phyloP scores from a whole-genome alignment of 352 stramenopile genomes.

The Phytophthora quininea region DNA sequence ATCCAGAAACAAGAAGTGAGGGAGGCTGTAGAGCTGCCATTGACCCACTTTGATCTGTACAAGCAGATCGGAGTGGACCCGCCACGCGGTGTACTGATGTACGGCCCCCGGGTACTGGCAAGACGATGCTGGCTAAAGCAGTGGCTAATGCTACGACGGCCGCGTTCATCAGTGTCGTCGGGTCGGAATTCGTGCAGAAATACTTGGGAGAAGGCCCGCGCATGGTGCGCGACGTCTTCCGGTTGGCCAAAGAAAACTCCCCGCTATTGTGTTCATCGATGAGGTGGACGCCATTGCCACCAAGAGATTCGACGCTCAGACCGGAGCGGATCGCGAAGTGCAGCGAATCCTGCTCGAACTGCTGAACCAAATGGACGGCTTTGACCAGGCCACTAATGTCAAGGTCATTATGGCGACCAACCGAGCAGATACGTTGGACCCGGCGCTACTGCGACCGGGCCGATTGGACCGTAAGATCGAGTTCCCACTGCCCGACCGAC shows the following conservation, averaged over 20 bases:
- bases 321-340: conserved; percentile 95
- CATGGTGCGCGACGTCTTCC: conserved; percentile 99
- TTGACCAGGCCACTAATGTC: conserved; percentile 99
- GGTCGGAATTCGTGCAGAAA: conserved; percentile 99
- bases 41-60: conserved; percentile 99
- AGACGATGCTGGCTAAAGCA: conserved; percentile 99
- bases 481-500: conserved; percentile 98
- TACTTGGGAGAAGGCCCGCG: conserved; percentile 99
- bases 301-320: conserved; percentile 99
- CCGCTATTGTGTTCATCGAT: conserved; percentile 99
- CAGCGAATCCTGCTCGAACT: conserved; percentile 99
- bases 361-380: conserved; percentile 99
- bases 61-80: conserved; percentile 99
- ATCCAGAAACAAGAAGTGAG: conserved; percentile 99
- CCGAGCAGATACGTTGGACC: conserved; percentile 98
- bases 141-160: conserved; percentile 99
- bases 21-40: conserved; percentile 99
- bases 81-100: conserved; percentile 97
- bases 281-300: conserved; percentile 99
- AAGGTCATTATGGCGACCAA: conserved; percentile 99
- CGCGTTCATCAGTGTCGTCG: conserved; percentile 98
- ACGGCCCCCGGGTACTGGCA: conserved; percentile 96
- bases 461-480: conserved; percentile 99
- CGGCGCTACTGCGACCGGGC: conserved; percentile 97
- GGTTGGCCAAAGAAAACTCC: conserved; percentile 98